These are phyloP conservation scores for Macadamia integrifolia DNA, from an alignment of 164 flowering plant species.

Conservation along the genomic window DNA sequence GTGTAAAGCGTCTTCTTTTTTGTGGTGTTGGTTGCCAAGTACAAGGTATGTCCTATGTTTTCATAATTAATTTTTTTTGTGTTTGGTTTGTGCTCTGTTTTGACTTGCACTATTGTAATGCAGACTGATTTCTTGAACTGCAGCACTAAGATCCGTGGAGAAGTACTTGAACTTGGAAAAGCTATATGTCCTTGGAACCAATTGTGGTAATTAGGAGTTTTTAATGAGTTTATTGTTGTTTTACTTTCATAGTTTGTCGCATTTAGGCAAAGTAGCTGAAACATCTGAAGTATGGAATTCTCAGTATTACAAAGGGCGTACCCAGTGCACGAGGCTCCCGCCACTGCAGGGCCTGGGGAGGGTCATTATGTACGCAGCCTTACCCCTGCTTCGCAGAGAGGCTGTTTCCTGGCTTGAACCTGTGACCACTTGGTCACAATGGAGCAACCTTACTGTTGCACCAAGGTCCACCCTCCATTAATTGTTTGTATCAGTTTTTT, in stretches of 20 bases:
- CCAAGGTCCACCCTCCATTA: no score
- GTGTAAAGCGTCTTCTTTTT: conserved; percentile 92
- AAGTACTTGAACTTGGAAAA: conserved; percentile 83
- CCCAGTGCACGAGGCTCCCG: no score
- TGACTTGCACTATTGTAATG: conserved; percentile 69
- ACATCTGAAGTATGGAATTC: not conserved
- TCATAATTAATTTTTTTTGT: conserved; percentile 5
- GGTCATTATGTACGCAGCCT: no score
- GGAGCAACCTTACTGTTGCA: no score
- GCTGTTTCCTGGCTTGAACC: no score
- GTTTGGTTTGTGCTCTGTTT: conserved; percentile 19
- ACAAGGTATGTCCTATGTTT: conserved; percentile 52
- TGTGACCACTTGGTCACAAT: no score
- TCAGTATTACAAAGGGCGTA: not conserved
- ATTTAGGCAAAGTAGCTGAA: not conserved
- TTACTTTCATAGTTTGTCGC: not conserved
- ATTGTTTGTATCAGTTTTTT: no score
- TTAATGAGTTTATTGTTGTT: conserved; percentile 5
- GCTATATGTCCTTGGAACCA: conserved; percentile 95
- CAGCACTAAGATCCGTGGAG: conserved; percentile 97
- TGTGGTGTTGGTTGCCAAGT: conserved; percentile 99
- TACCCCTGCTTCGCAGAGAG: no score
- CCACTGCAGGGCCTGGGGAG: no score
- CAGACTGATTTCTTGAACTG: conserved; percentile 80
- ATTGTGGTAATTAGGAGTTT: conserved; percentile 60